phyloP scores from a whole-genome alignment of 2,329 filamentous ascomycete genomes.

The Nigrospora osmanthi region DNA sequence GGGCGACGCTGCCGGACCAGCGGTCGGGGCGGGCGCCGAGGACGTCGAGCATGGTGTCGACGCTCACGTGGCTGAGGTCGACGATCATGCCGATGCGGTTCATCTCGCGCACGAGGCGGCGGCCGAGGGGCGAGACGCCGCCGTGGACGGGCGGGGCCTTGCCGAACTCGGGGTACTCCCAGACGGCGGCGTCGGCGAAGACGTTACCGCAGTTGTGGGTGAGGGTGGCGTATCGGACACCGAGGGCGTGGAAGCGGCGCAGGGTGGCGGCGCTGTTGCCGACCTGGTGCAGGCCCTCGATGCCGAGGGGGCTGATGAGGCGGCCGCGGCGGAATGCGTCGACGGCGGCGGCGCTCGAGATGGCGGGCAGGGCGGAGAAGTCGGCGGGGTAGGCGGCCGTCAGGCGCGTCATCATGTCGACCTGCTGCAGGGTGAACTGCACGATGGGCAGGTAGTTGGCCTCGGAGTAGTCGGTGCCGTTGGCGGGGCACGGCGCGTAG shows the following conservation, averaged over 20 bases:
- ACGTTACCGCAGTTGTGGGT: constrained; percentile 92
- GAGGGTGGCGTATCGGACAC: constrained; percentile 80
- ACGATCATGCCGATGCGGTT: constrained; percentile 93
- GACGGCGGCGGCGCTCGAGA: constrained; percentile 53
- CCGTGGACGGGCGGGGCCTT: constrained; percentile 53
- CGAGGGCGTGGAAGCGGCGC: constrained; percentile 66
- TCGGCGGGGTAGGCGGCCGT: constrained; percentile 34
- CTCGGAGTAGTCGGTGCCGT: constrained; percentile 67
- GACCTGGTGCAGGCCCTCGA: constrained; percentile 90
- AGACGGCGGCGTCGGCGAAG: constrained; percentile 77
- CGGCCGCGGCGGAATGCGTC: constrained; percentile 51
- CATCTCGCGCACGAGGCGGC: constrained; percentile 73
- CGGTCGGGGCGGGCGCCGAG: constrained; percentile 49
- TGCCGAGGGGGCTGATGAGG: constrained; percentile 70
- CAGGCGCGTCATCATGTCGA: constrained; percentile 57
- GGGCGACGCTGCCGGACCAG: constrained; percentile 69
- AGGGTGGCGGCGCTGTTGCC: constrained; percentile 75
- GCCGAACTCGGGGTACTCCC: constrained; percentile 37
- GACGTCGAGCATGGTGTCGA: constrained; percentile 79
- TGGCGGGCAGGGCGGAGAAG: constrained; percentile 52
- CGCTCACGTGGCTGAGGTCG: constrained; percentile 69
- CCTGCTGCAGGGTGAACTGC: constrained; percentile 58
- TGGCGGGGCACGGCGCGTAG: constrained; percentile 66
- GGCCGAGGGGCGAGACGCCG: constrained; percentile 66
- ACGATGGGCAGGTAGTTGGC: constrained; percentile 59